Base-by-base conservation (phyloP, 2,329 filamentous ascomycete genomes). In the Domatiomyces catenatus region DNA sequence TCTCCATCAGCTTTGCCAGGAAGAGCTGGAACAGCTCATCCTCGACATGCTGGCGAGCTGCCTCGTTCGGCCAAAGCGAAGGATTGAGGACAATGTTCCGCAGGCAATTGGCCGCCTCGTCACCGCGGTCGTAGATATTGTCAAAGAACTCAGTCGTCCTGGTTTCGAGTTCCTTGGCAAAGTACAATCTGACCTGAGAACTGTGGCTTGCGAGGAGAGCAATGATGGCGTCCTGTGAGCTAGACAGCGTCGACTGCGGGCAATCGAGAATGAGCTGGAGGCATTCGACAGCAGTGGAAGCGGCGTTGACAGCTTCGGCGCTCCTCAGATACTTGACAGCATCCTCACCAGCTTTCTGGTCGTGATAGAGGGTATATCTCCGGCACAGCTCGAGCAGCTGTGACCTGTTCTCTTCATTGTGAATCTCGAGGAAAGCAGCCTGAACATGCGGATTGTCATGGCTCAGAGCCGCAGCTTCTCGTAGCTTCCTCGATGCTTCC, bases 1-100 rank as follows among this genome's bases (percentile, higher is more conserved):
- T 87, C 64, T 93, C 86, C 81, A 95, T 93, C 59, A 95, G 72
- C 61, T 85, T 84, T 20, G 89, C 89, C 58, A 95, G 79, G 58
- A 90, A 81, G 51, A 94, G 77, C 61, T 69, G 69, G 52, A 74
- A 72, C 4, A 73, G 64, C 54, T 72, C 71, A 50, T 65, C 65
- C 56, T 73, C 69, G 55, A 69, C 71, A 48, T 69, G 66, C 15
- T 64, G 60, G 44, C 69, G 65, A n/a, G 56, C 62, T 26, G 66
- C 62, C 54, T 72, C 68, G 26, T 50, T 46, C n/a, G 52, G 26
- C 71, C 71, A 74, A 4, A 71, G 63, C 5, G 62, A 63, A n/a
- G 63, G 63, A 52, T 72, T 69, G 48, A 73, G 58, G 4, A 72
- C 68, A 19, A 73, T 66, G 1, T 66, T 68, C 51, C 71, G 67